These are phyloP conservation scores for Pseudogymnoascus sp. DNA, from an alignment of 2,329 filamentous ascomycete genomes.

Conservation along the genomic window DNA sequence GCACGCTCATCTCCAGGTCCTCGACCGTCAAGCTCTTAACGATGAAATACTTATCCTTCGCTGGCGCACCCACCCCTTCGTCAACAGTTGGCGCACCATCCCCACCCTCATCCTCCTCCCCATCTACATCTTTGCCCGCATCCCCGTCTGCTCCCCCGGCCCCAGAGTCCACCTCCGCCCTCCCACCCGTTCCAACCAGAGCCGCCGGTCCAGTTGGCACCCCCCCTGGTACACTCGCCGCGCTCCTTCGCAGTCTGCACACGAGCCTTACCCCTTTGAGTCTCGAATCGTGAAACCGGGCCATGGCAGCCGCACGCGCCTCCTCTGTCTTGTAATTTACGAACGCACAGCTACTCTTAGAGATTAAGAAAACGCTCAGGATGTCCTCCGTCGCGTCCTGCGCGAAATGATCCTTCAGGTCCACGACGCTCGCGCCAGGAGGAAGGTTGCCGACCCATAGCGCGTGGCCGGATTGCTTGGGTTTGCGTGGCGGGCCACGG, in stretches of 20 bases:
- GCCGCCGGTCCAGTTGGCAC: constrained; percentile 26
- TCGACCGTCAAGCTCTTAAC: constrained; percentile 88
- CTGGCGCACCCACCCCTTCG: constrained; percentile 18
- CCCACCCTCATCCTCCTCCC: not conserved
- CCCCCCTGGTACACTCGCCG: constrained; percentile 26
- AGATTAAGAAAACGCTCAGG: constrained; percentile 87
- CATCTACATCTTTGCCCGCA: constrained; percentile 11
- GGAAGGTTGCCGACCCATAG: constrained; percentile 95
- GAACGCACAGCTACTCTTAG: constrained; percentile 95
- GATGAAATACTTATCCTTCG: constrained; percentile 76
- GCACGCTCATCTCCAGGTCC: constrained; percentile 81
- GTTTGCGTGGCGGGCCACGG: constrained; percentile 57
- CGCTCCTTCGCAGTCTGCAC: constrained; percentile 62
- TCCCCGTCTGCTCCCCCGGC: not conserved
- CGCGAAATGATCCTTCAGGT: constrained; percentile 85
- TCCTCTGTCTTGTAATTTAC: constrained; percentile 84
- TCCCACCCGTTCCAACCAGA: constrained; percentile 17
- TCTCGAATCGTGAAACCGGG: constrained; percentile 80
- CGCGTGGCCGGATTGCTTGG: constrained; percentile 69
- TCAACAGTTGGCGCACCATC: constrained; percentile 9
- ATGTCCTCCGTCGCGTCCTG: constrained; percentile 65
- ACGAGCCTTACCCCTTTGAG: constrained; percentile 82
- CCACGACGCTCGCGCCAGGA: constrained; percentile 71
- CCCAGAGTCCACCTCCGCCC: constrained; percentile 30
- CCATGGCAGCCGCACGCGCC: constrained; percentile 67